phyloP scores from a whole-genome alignment of 129 eudicot species.

The sunflower (Helianthus annuus) region DNA sequence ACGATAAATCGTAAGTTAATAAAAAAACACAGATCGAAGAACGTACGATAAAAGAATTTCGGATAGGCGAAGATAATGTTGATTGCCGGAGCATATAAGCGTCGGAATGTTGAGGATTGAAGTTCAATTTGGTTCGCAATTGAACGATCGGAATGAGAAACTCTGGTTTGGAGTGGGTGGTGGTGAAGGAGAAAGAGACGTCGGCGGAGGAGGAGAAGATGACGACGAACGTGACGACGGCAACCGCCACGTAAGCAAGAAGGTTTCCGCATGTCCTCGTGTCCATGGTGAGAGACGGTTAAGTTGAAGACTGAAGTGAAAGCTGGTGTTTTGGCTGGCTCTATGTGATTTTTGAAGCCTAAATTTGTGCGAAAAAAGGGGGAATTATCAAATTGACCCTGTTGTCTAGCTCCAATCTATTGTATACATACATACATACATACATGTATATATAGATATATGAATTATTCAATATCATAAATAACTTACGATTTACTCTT shows the following conservation, averaged over 20 bases:
- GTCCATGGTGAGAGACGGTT: slow-evolving; percentile 14
- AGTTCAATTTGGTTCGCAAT: slow-evolving; percentile 25
- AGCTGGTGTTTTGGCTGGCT: neutral
- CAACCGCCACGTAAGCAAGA: slow-evolving; percentile 25
- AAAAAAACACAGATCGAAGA: no score
- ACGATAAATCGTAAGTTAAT: neutral
- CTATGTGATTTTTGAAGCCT: neutral
- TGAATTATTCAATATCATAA: no score
- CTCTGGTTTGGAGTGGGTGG: slow-evolving; percentile 5
- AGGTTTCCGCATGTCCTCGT: slow-evolving; percentile 17
- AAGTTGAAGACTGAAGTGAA: slow-evolving; percentile 2
- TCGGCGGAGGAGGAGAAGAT: slow-evolving; percentile 22
- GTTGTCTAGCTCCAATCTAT: neutral
- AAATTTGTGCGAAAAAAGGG: no score
- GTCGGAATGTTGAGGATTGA: slow-evolving; percentile 9
- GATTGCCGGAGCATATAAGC: slow-evolving; percentile 24
- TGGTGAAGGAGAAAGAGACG: slow-evolving; percentile 12
- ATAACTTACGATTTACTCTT: no score
- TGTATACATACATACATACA: no score
- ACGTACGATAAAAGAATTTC: slow-evolving; percentile 26
- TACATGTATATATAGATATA: no score
- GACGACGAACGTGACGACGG: slow-evolving; percentile 16
- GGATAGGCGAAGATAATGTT: slow-evolving; percentile 13
- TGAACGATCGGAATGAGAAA: slow-evolving; percentile 34
- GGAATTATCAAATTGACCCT: no score